Evolutionary conservation across 2,329 filamentous ascomycete species (phyloP).

Genomic region (Neopestalotiopsis sp.): DNA sequence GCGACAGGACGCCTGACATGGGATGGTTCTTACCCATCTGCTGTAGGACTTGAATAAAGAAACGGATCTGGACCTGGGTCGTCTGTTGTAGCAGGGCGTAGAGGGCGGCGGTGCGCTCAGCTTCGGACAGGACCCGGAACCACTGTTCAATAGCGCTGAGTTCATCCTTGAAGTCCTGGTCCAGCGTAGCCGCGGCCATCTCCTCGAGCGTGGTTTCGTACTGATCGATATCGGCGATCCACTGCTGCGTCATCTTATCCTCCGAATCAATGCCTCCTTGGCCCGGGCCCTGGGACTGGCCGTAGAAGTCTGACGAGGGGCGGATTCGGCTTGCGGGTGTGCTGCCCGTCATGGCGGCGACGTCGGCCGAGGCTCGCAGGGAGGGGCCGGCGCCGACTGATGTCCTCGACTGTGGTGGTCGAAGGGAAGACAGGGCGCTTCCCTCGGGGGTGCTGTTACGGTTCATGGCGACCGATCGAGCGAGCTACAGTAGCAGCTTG

Average conservation of each 20-base stretch:
- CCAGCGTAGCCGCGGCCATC: slow-evolving; percentile 97
- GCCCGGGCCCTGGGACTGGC: slow-evolving; percentile 71
- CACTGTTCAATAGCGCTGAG: slow-evolving; percentile 98
- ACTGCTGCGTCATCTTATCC: slow-evolving; percentile 95
- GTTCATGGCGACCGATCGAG: slow-evolving; percentile 54
- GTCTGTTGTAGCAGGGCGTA: slow-evolving; percentile 98
- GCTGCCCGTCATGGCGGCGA: slow-evolving; percentile 79
- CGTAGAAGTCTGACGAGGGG: slow-evolving; percentile 94
- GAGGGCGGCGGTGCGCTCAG: slow-evolving; percentile 91
- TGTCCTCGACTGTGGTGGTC: slow-evolving; percentile 79
- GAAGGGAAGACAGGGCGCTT: slow-evolving; percentile 79
- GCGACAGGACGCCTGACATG: slow-evolving; percentile 93
- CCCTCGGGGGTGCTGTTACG: slow-evolving; percentile 97
- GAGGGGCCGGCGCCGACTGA: slow-evolving; percentile 78
- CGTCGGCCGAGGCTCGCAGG: slow-evolving; percentile 93
- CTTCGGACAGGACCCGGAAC: slow-evolving; percentile 97
- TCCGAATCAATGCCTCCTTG: slow-evolving; percentile 76
- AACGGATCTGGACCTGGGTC: slow-evolving; percentile 97
- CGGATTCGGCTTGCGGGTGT: slow-evolving; percentile 80
- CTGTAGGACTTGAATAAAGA: slow-evolving; percentile 98
- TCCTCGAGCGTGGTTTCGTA: slow-evolving; percentile 99
- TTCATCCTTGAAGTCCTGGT: slow-evolving; percentile 99
- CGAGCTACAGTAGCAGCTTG: slow-evolving; percentile 3
- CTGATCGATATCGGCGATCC: slow-evolving; percentile 98
- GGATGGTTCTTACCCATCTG: slow-evolving; percentile 99